Conservation (phyloP, 2,329 filamentous ascomycete species). For the Aureobasidium sp. region DNA sequence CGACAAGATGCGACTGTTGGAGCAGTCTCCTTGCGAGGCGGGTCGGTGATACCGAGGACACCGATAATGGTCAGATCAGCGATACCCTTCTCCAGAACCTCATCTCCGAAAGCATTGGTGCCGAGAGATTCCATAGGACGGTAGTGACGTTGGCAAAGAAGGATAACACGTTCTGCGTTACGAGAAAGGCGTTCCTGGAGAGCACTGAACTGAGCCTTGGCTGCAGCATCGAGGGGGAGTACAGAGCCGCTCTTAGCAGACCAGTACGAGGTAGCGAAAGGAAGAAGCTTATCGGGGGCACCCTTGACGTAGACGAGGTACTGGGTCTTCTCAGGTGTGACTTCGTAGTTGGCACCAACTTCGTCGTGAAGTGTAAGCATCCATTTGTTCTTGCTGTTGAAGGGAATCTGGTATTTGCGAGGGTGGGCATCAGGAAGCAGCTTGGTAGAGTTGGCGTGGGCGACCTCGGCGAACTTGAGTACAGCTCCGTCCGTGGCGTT, state of each 20-base stretch:
- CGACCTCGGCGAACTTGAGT: constrained; percentile 33
- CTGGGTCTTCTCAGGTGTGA: constrained; percentile 16
- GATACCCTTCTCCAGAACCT: constrained; percentile 36
- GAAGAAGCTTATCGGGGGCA: constrained; percentile 24
- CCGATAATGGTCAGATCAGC: constrained; percentile 44
- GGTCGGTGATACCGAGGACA: constrained; percentile 43
- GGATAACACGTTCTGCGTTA: constrained; percentile 39
- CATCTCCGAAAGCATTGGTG: constrained; percentile 46
- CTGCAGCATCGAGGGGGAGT: constrained; percentile 30
- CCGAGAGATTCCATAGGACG: constrained; percentile 24
- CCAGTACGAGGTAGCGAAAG: constrained; percentile 23
- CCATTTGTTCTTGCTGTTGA: constrained; percentile 47
- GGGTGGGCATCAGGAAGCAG: constrained; percentile 16
- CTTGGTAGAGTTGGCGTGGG: constrained; percentile 15
- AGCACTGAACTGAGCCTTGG: constrained; percentile 29
- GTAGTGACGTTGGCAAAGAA: constrained; percentile 36
- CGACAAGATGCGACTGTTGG: constrained; percentile 31
- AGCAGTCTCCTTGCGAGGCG: constrained; percentile 32
- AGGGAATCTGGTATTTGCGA: constrained; percentile 38
- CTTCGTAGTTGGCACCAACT: not conserved
- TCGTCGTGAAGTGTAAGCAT: constrained; percentile 35
- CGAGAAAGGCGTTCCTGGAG: constrained; percentile 37
- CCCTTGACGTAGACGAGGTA: constrained; percentile 24
- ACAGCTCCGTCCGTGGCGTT: constrained; percentile 41
- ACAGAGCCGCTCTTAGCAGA: constrained; percentile 25